These are phyloP conservation scores for Hypoxylon sp. DNA, from an alignment of 2,329 filamentous ascomycete species.

Conservation along the genomic window DNA sequence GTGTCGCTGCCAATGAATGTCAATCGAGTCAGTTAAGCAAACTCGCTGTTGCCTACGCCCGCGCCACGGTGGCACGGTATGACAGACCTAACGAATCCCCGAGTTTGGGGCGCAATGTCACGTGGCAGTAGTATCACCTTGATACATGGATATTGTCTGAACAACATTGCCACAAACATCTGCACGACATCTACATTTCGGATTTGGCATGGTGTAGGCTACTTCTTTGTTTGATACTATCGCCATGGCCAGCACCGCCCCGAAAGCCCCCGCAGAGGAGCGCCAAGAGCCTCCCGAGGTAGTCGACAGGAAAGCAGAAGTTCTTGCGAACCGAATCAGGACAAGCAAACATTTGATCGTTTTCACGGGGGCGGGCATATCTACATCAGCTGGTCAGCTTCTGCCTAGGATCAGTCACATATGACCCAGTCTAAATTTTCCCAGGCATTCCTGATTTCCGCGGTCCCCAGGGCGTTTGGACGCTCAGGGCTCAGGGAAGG, in stretches of 20 bases:
- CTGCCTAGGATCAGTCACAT: not conserved
- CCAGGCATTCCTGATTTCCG: slow-evolving; percentile 63
- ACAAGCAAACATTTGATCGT: slow-evolving; percentile 61
- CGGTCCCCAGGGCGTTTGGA: slow-evolving; percentile 62
- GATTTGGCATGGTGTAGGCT: not conserved
- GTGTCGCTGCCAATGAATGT: not conserved
- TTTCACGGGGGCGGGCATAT: slow-evolving; percentile 63
- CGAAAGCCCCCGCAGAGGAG: slow-evolving; percentile 42
- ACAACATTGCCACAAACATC: not conserved
- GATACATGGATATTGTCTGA: not conserved
- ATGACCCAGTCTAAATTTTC: slow-evolving; percentile 19
- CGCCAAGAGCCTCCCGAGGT: slow-evolving; percentile 48
- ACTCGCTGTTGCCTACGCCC: slow-evolving; percentile 4
- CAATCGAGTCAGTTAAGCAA: not conserved
- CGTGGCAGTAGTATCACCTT: slow-evolving; percentile 15
- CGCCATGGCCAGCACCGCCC: slow-evolving; percentile 44
- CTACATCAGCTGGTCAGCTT: slow-evolving; percentile 59
- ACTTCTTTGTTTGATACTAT: not conserved
- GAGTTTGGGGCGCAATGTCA: slow-evolving; percentile 16
- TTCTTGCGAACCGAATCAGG: slow-evolving; percentile 55
- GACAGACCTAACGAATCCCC: not conserved
- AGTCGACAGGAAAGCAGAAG: slow-evolving; percentile 55
- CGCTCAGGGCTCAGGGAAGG: slow-evolving; percentile 58
- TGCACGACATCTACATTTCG: not conserved
- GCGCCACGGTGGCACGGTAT: not conserved